These are phyloP conservation scores for Pichia californica DNA, from an alignment of 805 yeast species.

Conservation along the genomic window DNA sequence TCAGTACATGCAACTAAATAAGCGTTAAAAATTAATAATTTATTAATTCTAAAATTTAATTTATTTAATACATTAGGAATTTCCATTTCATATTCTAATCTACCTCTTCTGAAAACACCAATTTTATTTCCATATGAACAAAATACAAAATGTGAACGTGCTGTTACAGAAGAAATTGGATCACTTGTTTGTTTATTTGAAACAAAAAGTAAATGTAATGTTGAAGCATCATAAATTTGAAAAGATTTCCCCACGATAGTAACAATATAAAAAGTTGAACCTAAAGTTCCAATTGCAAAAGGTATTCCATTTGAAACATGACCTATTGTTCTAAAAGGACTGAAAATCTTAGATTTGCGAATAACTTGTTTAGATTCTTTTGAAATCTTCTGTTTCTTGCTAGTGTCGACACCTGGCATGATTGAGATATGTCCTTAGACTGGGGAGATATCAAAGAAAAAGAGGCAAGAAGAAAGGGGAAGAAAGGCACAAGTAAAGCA, in stretches of 20 bases:
- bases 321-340: slow-evolving; percentile 85
- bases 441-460: no score
- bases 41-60: slow-evolving; percentile 33
- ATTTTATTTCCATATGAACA: slow-evolving; percentile 67
- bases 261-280: slow-evolving; percentile 78
- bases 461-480: no score
- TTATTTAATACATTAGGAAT: slow-evolving; percentile 18
- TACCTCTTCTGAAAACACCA: slow-evolving; percentile 81
- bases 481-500: no score
- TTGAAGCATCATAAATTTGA: slow-evolving; percentile 90
- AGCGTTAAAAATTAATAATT: slow-evolving; percentile 68
- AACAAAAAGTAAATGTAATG: slow-evolving; percentile 77
- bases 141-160: slow-evolving; percentile 80
- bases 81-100: slow-evolving; percentile 38
- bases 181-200: slow-evolving; percentile 70
- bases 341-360: slow-evolving; percentile 54
- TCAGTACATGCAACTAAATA: slow-evolving; percentile 55
- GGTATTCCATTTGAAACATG: slow-evolving; percentile 84
- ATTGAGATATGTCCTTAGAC: no score
- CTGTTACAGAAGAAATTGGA: slow-evolving; percentile 62
- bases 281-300: slow-evolving; percentile 82
- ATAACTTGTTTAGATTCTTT: background rate
- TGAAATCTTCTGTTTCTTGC: slow-evolving; percentile 9
- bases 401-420: background rate
- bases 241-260: slow-evolving; percentile 87